phyloP scores from a whole-genome alignment of 1,284 basidiomycete genomes.

The Tremellales sp. region DNA sequence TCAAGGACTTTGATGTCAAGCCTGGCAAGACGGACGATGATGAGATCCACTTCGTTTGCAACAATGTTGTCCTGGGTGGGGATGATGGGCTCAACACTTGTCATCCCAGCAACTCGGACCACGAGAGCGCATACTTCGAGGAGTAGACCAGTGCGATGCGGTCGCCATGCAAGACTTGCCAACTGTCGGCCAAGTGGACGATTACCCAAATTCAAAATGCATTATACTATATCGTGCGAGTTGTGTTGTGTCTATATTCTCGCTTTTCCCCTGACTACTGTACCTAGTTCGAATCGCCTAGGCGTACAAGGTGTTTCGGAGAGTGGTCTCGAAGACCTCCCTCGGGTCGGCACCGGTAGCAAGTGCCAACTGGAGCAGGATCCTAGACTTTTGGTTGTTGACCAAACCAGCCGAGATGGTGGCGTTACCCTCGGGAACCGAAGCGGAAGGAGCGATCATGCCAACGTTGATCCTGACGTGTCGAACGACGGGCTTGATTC shows the following conservation, averaged over 20 bases:
- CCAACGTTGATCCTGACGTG: conserved; percentile 21
- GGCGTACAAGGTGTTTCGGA: conserved; percentile 10
- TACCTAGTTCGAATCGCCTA: conserved; percentile 4
- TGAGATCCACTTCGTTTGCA: conserved; percentile 24
- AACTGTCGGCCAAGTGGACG: no score
- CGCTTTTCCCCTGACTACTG: no score
- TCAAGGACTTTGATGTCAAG: conserved; percentile 15
- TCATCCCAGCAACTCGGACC: conserved; percentile 24
- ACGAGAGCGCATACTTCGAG: conserved; percentile 11
- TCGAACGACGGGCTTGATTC: conserved; percentile 14
- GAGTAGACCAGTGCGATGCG: no score
- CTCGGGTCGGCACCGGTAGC: conserved; percentile 11
- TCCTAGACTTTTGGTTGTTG: conserved; percentile 12
- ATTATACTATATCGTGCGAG: no score
- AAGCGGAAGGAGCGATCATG: conserved; percentile 13
- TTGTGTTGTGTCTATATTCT: no score
- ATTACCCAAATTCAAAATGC: neutral
- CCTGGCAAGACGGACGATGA: conserved; percentile 18
- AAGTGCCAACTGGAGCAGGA: conserved; percentile 15
- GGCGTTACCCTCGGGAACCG: neutral
- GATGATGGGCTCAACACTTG: conserved; percentile 13
- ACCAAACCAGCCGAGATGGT: conserved; percentile 15
- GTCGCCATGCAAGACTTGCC: no score
- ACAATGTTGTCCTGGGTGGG: conserved; percentile 17
- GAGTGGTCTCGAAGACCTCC: conserved; percentile 12